These are phyloP conservation scores for Fomitopsis pinicola DNA, from an alignment of 1,284 basidiomycete species.

Conservation along the genomic window DNA sequence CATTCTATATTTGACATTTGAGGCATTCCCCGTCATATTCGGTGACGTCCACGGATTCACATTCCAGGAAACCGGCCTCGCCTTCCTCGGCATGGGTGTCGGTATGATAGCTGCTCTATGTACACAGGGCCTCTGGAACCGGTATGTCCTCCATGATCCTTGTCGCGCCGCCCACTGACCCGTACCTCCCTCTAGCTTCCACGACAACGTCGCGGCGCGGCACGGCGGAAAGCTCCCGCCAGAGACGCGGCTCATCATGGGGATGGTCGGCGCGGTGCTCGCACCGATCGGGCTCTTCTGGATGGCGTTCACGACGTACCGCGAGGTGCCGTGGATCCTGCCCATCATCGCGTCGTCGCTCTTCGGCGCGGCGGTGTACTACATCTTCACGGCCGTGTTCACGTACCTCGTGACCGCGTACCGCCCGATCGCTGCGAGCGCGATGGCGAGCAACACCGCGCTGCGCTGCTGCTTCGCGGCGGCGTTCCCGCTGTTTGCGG, in stretches of 20 bases:
- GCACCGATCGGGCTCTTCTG: constrained; percentile 64
- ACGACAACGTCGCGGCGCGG: background rate
- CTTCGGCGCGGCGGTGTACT: constrained; percentile 57
- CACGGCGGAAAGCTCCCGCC: constrained; percentile 56
- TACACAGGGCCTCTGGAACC: constrained; percentile 64
- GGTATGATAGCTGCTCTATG: constrained; percentile 57
- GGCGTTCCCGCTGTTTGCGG: constrained; percentile 69
- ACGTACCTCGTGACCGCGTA: constrained; percentile 72
- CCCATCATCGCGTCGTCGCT: constrained; percentile 63
- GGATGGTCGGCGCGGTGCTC: constrained; percentile 64
- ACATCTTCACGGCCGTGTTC: constrained; percentile 66
- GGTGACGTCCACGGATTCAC: constrained; percentile 54
- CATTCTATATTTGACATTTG: constrained; percentile 72
- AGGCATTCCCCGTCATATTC: constrained; percentile 72
- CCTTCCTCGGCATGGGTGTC: constrained; percentile 70
- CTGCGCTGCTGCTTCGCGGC: constrained; percentile 66
- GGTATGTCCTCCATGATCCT: constrained; percentile 27
- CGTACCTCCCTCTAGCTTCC: background rate
- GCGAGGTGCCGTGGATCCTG: constrained; percentile 66
- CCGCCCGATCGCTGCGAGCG: constrained; percentile 73
- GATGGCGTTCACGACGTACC: constrained; percentile 71
- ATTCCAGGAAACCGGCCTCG: constrained; percentile 55
- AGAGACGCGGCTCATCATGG: constrained; percentile 65
- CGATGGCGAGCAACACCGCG: constrained; percentile 72
- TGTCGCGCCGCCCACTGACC: background rate